A percentile compares a stretch with the other conserved stretches of the same genome.
phyloP scores from a whole-genome alignment of 805 yeast species.

The Ogataea zsoltii region DNA sequence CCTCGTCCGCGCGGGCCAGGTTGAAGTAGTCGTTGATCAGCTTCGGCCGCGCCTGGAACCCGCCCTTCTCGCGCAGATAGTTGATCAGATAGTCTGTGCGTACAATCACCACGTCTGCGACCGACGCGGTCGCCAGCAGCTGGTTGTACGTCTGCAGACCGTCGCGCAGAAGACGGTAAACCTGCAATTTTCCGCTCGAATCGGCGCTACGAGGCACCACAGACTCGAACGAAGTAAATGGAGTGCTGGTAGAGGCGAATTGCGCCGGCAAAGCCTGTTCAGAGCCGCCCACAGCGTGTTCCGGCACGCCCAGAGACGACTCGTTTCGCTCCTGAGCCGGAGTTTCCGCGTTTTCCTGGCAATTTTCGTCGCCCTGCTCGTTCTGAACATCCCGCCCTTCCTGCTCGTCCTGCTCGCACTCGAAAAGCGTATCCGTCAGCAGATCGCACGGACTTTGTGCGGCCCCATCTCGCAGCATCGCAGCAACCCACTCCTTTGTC shows the following conservation, averaged over 20 bases:
- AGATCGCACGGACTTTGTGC: constrained; percentile 15
- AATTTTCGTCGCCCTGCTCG: not conserved
- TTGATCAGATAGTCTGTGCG: constrained; percentile 30
- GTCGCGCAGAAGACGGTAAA: constrained; percentile 19
- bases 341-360: not conserved
- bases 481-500: constrained; percentile 22
- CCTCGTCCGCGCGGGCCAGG: constrained; percentile 25
- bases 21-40: constrained; percentile 27
- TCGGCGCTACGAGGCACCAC: not conserved
- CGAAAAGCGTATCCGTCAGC: constrained; percentile 12
- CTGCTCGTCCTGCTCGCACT: constrained; percentile 22
- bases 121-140: constrained; percentile 19
- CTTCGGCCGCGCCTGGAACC: constrained; percentile 26
- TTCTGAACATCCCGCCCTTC: not conserved
- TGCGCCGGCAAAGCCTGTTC: not conserved
- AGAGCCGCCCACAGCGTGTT: too few species aligned
- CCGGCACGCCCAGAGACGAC: too few species aligned
- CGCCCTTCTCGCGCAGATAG: constrained; percentile 19
- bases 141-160: constrained; percentile 28
- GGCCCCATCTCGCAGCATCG: constrained; percentile 17
- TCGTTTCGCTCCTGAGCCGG: too few species aligned
- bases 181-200: constrained; percentile 10
- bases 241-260: too few species aligned
- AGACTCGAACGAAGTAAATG: not conserved
- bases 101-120: constrained; percentile 21